Evolutionary conservation across 805 yeast species (phyloP), one percentile per base, ranked within the genome.

Genomic region (Candida ortonii): DNA sequence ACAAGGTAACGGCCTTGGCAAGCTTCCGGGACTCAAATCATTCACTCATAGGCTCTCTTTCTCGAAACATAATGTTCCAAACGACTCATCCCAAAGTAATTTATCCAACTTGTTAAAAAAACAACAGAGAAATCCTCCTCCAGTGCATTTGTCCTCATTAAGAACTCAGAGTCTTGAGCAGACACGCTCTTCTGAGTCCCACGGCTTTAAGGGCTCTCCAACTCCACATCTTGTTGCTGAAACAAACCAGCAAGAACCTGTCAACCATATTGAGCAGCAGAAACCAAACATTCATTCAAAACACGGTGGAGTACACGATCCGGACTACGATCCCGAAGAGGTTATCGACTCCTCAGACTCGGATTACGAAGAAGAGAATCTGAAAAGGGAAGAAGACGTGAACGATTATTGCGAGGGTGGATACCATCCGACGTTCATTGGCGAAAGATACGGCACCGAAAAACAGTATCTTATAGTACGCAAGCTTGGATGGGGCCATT

Each of bases 401-500:
- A 55, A 56, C 16, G 83, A 77, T 45, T 79, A 79, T 52, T 61
- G 68, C 34, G 59, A 57, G 5, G 84, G 84, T 10, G 86, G 86
- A 1, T 78, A 78, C 55, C 84, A 78, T 50, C 80, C 84, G 2
- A 78, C 78, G 4, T 61, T 47, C 36, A 66, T 73, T 19, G 78
- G 79, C 19, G 84, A 79, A 45, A 51, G 58, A 11, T 74, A 76
- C 47, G 74, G 73, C 24, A 52, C 63, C 6, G 54, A 62, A 29
- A 59, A 65, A 36, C 61, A 67, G 36, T 77, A 77, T 52, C 50
- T 60, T 7, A 58, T 77, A 16, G 61, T 74, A 14, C 59, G 83
- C 18, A 78, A 78, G 52, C 59, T 79, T 7, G 86, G 86, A 3
- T 77, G 83, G 83, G 85, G 86, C 22, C 83, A 78, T 49, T 79